phyloP scores from a whole-genome alignment of 164 flowering plant genomes.

The Umbellularia californica region DNA sequence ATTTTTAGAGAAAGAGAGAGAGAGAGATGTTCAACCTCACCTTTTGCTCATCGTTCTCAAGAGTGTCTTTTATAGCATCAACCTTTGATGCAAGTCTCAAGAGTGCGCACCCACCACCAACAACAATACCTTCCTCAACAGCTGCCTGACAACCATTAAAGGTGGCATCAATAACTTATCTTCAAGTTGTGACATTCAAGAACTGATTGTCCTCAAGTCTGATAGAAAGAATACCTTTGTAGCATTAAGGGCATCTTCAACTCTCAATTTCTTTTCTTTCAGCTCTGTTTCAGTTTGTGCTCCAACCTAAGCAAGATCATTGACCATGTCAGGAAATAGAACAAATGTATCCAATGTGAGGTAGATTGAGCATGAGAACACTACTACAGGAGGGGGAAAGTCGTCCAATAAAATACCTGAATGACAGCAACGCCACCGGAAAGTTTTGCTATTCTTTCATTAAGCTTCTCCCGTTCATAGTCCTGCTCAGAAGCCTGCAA shows the following conservation, averaged over 20 bases:
- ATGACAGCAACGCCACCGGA: constrained; percentile 99
- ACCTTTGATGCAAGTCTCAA: constrained; percentile 85
- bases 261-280: constrained; percentile 88
- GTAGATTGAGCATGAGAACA: background rate
- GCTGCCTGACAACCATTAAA: constrained; percentile 57
- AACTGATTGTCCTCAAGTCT: constrained; percentile 28
- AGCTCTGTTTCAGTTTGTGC: constrained; percentile 98
- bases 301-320: constrained; percentile 64
- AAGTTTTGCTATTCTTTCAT: constrained; percentile 91
- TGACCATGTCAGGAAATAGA: background rate
- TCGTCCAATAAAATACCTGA: constrained; percentile 42
- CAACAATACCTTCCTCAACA: constrained; percentile 41
- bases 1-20: background rate
- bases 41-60: constrained; percentile 88
- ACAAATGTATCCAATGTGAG: background rate
- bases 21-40: constrained; percentile 20
- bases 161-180: too few relatives aligned
- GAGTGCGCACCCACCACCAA: constrained; percentile 56
- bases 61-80: constrained; percentile 71
- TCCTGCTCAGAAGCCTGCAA: constrained; percentile 84
- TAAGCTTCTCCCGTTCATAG: constrained; percentile 89
- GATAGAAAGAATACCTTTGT: constrained; percentile 56
- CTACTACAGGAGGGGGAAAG: background rate
- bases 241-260: constrained; percentile 98
- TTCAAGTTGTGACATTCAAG: background rate